Conservation (phyloP, 805 yeast species). For the Middelhovenomyces tepae region DNA sequence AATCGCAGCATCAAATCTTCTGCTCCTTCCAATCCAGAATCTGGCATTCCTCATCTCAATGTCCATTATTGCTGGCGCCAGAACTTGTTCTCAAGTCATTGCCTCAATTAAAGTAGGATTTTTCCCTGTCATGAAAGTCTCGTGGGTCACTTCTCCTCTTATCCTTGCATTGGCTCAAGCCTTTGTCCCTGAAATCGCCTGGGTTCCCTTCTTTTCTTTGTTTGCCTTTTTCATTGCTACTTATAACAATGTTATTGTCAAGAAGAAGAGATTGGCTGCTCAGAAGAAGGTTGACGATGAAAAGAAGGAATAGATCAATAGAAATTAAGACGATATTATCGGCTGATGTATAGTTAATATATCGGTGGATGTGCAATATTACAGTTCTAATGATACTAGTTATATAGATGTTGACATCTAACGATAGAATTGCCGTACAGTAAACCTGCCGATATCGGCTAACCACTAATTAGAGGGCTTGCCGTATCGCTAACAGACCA, state of each 20-base stretch:
- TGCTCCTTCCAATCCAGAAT: slow-evolving; percentile 27
- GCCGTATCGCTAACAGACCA: too few species aligned
- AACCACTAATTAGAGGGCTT: too few species aligned
- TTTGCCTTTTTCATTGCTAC: slow-evolving; percentile 31
- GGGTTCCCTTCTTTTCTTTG: slow-evolving; percentile 34
- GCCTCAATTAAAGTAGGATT: slow-evolving; percentile 24
- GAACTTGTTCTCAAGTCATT: slow-evolving; percentile 21
- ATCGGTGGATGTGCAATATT: too few species aligned
- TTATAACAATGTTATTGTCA: slow-evolving; percentile 30
- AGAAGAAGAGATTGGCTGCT: slow-evolving; percentile 13
- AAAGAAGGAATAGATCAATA: too few species aligned
- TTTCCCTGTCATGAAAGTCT: slow-evolving; percentile 26
- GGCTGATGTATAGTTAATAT: too few species aligned
- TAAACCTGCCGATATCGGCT: too few species aligned
- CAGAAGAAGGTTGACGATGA: slow-evolving; percentile 2
- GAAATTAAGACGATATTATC: too few species aligned
- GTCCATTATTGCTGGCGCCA: slow-evolving; percentile 31
- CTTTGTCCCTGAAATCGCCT: slow-evolving; percentile 29
- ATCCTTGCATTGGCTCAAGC: slow-evolving; percentile 30
- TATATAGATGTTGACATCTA: too few species aligned
- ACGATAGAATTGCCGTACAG: too few species aligned
- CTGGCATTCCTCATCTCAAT: slow-evolving; percentile 26
- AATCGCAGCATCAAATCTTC: slow-evolving; percentile 28
- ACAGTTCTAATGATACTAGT: too few species aligned
- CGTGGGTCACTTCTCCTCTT: slow-evolving; percentile 31